Conservation (phyloP, 306 rosid species). For the Quercus berberidifolia region DNA sequence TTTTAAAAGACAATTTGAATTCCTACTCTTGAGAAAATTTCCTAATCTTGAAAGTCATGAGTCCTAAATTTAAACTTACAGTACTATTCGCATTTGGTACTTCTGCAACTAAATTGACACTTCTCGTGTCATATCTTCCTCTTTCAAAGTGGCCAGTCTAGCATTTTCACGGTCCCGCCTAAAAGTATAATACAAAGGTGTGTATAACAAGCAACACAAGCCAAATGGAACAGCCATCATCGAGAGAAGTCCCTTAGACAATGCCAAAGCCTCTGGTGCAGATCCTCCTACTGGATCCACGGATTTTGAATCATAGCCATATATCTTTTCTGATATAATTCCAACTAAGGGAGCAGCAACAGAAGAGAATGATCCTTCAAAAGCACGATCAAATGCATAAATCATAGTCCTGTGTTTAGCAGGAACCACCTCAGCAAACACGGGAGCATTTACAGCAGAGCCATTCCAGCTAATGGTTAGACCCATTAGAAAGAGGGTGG, state of each 20-base stretch:
- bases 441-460: slow-evolving; percentile 82
- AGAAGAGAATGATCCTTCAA: slow-evolving; percentile 90
- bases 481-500: slow-evolving; percentile 88
- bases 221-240: slow-evolving; percentile 93
- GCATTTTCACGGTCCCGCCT: slow-evolving; percentile 76
- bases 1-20: background rate
- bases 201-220: slow-evolving; percentile 83
- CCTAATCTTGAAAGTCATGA: background rate
- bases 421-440: slow-evolving; percentile 96
- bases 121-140: slow-evolving; percentile 51
- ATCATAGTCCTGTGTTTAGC: slow-evolving; percentile 89
- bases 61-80: background rate
- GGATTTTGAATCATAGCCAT: slow-evolving; percentile 74
- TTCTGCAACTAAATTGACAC: background rate
- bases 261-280: slow-evolving; percentile 68
- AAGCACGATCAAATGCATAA: slow-evolving; percentile 96
- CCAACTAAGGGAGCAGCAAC: slow-evolving; percentile 98
- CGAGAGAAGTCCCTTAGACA: slow-evolving; percentile 85
- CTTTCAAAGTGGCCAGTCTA: slow-evolving; percentile 44
- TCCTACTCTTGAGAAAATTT: background rate
- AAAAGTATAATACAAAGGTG: slow-evolving; percentile 66
- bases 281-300: slow-evolving; percentile 70
- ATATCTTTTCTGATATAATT: slow-evolving; percentile 81
- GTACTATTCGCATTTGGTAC: too few species aligned
- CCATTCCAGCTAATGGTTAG: slow-evolving; percentile 88